Conservation (phyloP, 2,329 filamentous ascomycete species). For the Leptodontidium sp. region DNA sequence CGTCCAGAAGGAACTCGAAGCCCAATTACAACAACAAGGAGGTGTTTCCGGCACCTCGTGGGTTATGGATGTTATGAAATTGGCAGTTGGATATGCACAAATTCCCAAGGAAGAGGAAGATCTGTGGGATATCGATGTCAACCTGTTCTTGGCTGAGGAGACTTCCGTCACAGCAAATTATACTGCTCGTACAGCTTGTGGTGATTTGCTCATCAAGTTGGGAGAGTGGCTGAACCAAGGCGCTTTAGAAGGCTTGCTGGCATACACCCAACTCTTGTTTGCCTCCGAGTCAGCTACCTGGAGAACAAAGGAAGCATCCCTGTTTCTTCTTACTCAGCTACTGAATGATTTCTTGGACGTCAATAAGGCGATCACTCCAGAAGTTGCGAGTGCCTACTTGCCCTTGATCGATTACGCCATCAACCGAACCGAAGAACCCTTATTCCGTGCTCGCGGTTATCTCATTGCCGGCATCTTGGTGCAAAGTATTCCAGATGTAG, state of each 20-base stretch:
- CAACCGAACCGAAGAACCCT: conserved; percentile 71
- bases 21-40: conserved; percentile 70
- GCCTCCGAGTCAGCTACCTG: conserved; percentile 59
- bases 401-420: conserved; percentile 83
- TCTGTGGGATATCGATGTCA: conserved; percentile 96
- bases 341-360: conserved; percentile 84
- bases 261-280: conserved; percentile 79
- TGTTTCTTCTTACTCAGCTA: conserved; percentile 87
- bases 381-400: conserved; percentile 77
- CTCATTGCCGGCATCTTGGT: conserved; percentile 84
- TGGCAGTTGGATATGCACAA: conserved; percentile 85
- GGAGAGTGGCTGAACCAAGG: conserved; percentile 85
- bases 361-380: conserved; percentile 72
- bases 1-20: conserved; percentile 87
- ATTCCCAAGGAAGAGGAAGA: conserved; percentile 94
- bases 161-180: conserved; percentile 96
- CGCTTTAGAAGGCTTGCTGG: conserved; percentile 80
- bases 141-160: conserved; percentile 93
- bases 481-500: conserved; percentile 69
- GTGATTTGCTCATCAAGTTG: conserved; percentile 90
- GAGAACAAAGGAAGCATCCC: conserved; percentile 77
- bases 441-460: conserved; percentile 87
- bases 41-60: conserved; percentile 74
- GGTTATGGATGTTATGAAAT: conserved; percentile 87
- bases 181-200: conserved; percentile 90